Evolutionary conservation across 495 filamentous ascomycete genomes (phyloP).

Genomic region (Saxispiralis lemnorum): DNA sequence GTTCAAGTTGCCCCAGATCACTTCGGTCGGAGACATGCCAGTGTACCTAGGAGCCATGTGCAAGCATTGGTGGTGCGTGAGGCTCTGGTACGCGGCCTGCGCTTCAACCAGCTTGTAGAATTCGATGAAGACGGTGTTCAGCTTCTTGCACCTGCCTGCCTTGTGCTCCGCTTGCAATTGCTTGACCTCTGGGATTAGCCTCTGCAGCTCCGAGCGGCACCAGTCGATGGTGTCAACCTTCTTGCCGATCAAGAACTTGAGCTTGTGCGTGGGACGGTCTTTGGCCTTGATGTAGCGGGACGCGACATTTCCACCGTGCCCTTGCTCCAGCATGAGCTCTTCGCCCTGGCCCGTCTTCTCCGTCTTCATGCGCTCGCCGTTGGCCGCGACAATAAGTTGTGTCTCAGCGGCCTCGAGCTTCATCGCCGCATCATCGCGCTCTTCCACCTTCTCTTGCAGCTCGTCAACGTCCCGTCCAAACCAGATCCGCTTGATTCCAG

Average conservation of each 20-base stretch:
- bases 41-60: slow-evolving; percentile 89
- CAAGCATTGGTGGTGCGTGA: slow-evolving; percentile 74
- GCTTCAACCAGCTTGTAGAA: slow-evolving; percentile 67
- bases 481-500: slow-evolving; percentile 72
- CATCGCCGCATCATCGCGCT: slow-evolving; percentile 67
- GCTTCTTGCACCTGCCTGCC: slow-evolving; percentile 45
- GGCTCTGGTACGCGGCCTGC: slow-evolving; percentile 67
- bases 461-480: slow-evolving; percentile 62
- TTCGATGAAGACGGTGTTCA: slow-evolving; percentile 74
- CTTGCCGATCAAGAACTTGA: slow-evolving; percentile 64
- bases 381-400: slow-evolving; percentile 67
- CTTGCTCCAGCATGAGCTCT: slow-evolving; percentile 25
- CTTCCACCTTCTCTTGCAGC: slow-evolving; percentile 66
- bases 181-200: slow-evolving; percentile 63
- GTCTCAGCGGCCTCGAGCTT: slow-evolving; percentile 82
- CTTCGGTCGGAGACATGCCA: slow-evolving; percentile 65
- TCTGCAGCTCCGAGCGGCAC: slow-evolving; percentile 65
- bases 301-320: slow-evolving; percentile 41
- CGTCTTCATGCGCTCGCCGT: slow-evolving; percentile 54
- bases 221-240: slow-evolving; percentile 95
- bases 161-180: slow-evolving; percentile 56
- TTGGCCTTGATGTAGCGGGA: slow-evolving; percentile 58
- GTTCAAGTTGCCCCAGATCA: slow-evolving; percentile 75
- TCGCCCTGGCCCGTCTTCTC: slow-evolving; percentile 45
- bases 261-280: slow-evolving; percentile 69